Base-by-base conservation (phyloP, 2,329 filamentous ascomycete species). In the Hypomyces perniciosus region DNA sequence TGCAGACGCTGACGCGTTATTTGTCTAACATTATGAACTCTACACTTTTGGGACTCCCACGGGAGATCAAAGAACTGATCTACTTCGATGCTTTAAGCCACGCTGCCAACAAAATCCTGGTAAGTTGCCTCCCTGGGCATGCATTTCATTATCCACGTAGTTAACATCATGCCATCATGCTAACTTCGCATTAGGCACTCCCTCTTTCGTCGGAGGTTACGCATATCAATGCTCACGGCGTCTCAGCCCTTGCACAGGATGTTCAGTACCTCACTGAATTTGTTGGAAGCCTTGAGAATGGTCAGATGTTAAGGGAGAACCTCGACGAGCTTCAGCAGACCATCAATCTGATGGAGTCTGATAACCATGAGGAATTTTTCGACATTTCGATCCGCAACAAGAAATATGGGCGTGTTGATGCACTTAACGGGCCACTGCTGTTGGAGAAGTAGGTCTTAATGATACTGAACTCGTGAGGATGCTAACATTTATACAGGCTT, bases 61-160 rank as follows among this genome's bases (percentile, higher is more conserved):
- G 90, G 30, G 89, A 95, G 62, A 96, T 99, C 69, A 97, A 97
- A 66, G 90, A 96, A 66, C 83, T 96, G 50, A 96, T 99, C 61
- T 97, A 99, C 72, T 96, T 96, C 64, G 93, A 97, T 65, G 93
- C 93, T 0, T 79, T 99, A 34, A 90, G 85, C 50, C 93, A 99
- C 68, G 90, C 93, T 2, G 86, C 89, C 4, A 87, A 87, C 55
- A 89, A 87, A 68, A 93, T 96, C 50, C 70, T 96, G 55, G 86
- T 88, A 65, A 59, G 77, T 63, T 33, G 6, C 13, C 4, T 13
- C 28, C 13, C 26, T 3, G 20, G 20, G 20, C 20, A 20, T 20
- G 20, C 20, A 20, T 20, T 20, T 20, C 20, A 20, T 6, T n/a
- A 1, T 29, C 10, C 8, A 31, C 34, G 20, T 2, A 20, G 20